Evolutionary conservation across 2,329 filamentous ascomycete species (phyloP).

Genomic region (Diaporthe helianthi): DNA sequence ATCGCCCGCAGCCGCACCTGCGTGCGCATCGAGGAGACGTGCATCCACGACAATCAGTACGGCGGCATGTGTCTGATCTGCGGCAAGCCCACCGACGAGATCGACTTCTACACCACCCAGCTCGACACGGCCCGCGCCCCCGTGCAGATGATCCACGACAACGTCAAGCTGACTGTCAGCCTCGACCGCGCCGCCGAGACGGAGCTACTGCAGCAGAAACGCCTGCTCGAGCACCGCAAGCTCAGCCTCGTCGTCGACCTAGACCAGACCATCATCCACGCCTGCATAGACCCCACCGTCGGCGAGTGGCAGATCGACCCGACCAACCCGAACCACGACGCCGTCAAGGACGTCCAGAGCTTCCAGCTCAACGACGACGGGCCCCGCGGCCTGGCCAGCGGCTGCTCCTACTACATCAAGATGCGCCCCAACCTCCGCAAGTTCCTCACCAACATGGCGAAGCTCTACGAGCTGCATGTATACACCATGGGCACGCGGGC

Average conservation of each 20-base stretch:
- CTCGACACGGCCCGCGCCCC: constrained; percentile 85
- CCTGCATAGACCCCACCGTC: constrained; percentile 94
- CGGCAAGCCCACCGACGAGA: constrained; percentile 94
- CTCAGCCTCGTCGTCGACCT: constrained; percentile 95
- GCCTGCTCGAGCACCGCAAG: constrained; percentile 81
- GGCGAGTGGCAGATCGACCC: constrained; percentile 93
- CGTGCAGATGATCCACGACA: constrained; percentile 95
- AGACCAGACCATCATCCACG: constrained; percentile 98
- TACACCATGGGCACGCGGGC: constrained; percentile 99
- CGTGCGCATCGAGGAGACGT: constrained; percentile 87
- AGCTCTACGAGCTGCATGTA: constrained; percentile 92
- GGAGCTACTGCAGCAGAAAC: constrained; percentile 85
- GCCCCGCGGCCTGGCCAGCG: constrained; percentile 69
- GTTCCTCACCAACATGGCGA: constrained; percentile 79
- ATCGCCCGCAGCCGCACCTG: constrained; percentile 65
- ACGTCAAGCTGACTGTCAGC: constrained; percentile 86
- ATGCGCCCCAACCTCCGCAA: constrained; percentile 84
- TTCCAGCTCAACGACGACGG: constrained; percentile 92
- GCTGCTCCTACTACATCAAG: constrained; percentile 99
- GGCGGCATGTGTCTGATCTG: constrained; percentile 90
- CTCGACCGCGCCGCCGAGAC: constrained; percentile 78
- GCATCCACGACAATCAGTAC: constrained; percentile 89
- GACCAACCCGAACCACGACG: constrained; percentile 87
- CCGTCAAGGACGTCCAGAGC: constrained; percentile 84
- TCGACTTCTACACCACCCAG: constrained; percentile 81